These are phyloP conservation scores for Fusarium fujikuroi DNA, from an alignment of 2,329 filamentous ascomycete genomes.

Conservation along the genomic window DNA sequence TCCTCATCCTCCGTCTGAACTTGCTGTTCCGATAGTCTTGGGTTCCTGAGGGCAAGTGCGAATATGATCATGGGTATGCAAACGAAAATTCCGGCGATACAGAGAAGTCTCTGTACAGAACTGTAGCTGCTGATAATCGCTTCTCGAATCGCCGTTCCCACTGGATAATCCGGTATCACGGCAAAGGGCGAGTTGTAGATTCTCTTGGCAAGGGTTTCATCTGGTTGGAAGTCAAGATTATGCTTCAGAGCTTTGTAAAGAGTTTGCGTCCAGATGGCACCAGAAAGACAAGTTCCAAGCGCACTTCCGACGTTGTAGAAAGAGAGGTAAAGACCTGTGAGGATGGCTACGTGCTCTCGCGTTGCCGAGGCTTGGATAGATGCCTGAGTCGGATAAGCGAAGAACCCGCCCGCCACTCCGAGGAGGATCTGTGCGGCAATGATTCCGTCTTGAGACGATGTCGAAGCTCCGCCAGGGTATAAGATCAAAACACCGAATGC, in stretches of 20 bases:
- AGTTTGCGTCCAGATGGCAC: slow-evolving; percentile 56
- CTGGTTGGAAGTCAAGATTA: slow-evolving; percentile 50
- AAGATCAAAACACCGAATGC: slow-evolving; percentile 67
- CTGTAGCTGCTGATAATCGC: slow-evolving; percentile 59
- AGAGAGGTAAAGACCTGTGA: slow-evolving; percentile 54
- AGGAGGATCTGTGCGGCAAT: slow-evolving; percentile 66
- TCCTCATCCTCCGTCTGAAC: slow-evolving; percentile 39
- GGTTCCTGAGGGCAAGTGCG: slow-evolving; percentile 56
- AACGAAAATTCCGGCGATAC: slow-evolving; percentile 57
- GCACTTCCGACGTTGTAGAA: slow-evolving; percentile 57
- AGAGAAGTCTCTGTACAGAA: slow-evolving; percentile 57
- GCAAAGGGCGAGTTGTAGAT: slow-evolving; percentile 54
- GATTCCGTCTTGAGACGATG: slow-evolving; percentile 59
- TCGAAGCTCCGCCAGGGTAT: slow-evolving; percentile 61
- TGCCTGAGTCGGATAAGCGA: slow-evolving; percentile 56
- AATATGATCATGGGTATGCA: slow-evolving; percentile 60
- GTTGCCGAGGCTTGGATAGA: slow-evolving; percentile 54
- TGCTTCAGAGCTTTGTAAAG: slow-evolving; percentile 48
- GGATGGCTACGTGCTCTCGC: slow-evolving; percentile 52
- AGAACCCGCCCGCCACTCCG: slow-evolving; percentile 68
- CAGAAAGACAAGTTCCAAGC: slow-evolving; percentile 54
- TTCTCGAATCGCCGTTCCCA: slow-evolving; percentile 56
- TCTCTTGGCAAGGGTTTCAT: slow-evolving; percentile 49
- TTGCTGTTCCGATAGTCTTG: slow-evolving; percentile 53
- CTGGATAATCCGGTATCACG: slow-evolving; percentile 48